These are phyloP conservation scores for Pisolithus orientalis DNA, from an alignment of 768 basidiomycete genomes.

Conservation along the genomic window DNA sequence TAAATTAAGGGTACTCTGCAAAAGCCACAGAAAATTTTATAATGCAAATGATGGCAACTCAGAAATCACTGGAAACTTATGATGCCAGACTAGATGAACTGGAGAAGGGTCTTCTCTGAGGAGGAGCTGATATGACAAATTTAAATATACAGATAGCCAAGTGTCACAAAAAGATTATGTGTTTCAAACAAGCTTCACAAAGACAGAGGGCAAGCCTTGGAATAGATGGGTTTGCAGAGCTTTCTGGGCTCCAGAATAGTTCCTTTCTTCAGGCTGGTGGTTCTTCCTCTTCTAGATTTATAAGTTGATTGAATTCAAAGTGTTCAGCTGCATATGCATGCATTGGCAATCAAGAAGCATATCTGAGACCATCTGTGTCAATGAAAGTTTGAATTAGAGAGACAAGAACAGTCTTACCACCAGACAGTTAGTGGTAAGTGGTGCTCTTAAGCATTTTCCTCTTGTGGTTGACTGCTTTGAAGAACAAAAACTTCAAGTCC, in stretches of 20 bases:
- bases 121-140: background rate
- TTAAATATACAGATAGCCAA: background rate
- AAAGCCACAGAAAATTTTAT: background rate
- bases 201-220: background rate
- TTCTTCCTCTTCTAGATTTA: too few relatives aligned
- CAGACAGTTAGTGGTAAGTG: too few relatives aligned
- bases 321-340: too few relatives aligned
- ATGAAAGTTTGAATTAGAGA: too few relatives aligned
- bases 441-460: background rate
- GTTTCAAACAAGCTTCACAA: background rate
- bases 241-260: conserved; percentile 1
- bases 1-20: background rate
- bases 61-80: background rate
- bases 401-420: too few relatives aligned
- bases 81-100: background rate
- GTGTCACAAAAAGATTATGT: background rate
- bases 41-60: background rate
- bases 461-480: background rate
- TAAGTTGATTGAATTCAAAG: too few relatives aligned
- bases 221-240: background rate
- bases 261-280: conserved; percentile 4
- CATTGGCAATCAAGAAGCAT: too few relatives aligned
- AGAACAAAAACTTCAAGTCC: conserved; percentile 22
- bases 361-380: too few relatives aligned
- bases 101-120: conserved; percentile 2